A percentile compares a stretch with the other conserved stretches of the same genome.
phyloP scores from a whole-genome alignment of 2,329 filamentous ascomycete species.

The Ascosphaera acerosa region DNA sequence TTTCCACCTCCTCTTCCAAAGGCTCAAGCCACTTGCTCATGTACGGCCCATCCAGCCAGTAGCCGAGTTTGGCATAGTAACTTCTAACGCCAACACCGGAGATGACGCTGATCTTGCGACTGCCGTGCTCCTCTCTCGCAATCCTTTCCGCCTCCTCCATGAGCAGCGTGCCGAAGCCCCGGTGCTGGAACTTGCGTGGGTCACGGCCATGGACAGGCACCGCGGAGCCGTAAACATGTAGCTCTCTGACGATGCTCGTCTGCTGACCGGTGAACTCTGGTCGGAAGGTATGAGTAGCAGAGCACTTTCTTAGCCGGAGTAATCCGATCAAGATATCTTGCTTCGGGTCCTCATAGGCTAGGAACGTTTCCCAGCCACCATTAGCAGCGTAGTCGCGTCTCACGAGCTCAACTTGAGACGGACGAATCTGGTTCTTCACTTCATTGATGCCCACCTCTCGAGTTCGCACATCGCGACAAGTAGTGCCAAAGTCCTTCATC shows the following conservation, averaged over 20 bases:
- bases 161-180: slow-evolving; percentile 80
- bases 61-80: slow-evolving; percentile 84
- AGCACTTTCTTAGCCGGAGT: slow-evolving; percentile 72
- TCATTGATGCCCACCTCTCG: slow-evolving; percentile 96
- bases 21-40: slow-evolving; percentile 28
- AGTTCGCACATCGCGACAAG: slow-evolving; percentile 86
- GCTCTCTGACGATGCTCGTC: slow-evolving; percentile 73
- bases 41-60: slow-evolving; percentile 79
- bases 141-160: slow-evolving; percentile 98
- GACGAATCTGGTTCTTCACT: slow-evolving; percentile 94
- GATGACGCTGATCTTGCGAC: slow-evolving; percentile 84
- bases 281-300: slow-evolving; percentile 72
- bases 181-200: slow-evolving; percentile 92
- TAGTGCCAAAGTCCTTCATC: slow-evolving; percentile 98
- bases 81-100: slow-evolving; percentile 91
- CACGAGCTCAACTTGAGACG: slow-evolving; percentile 86
- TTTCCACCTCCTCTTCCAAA: slow-evolving; percentile 15
- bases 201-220: slow-evolving; percentile 94
- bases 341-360: slow-evolving; percentile 94
- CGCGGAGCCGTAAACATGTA: slow-evolving; percentile 91
- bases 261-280: slow-evolving; percentile 66
- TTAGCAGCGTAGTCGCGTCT: slow-evolving; percentile 87
- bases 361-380: slow-evolving; percentile 93
- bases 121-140: slow-evolving; percentile 79
- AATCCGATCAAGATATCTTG: slow-evolving; percentile 92